Evolutionary conservation across 352 stramenopile species (phyloP), one percentile per base, ranked within the genome.

Genomic region (Phytophthora macrochlamydospora): DNA sequence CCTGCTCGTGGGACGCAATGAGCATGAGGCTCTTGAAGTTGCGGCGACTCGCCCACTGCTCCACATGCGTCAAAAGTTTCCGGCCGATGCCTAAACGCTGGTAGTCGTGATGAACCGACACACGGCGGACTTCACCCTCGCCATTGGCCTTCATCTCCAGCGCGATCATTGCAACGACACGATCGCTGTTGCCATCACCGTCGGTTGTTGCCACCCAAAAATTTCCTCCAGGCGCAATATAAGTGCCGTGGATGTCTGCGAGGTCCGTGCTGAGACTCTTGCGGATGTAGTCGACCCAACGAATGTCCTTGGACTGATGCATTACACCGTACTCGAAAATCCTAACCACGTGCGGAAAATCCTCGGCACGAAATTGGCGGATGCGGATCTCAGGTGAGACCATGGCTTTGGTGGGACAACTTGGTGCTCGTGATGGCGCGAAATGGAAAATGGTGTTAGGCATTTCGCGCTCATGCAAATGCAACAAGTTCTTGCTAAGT

Each of bases 161-260:
- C 18, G 18, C 18, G 18, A 24, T 24, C 18, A 24, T 24, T 24
- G 18, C 18, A 24, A 24, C 18, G 18, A 24, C 18, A 24, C 18
- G 18, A 0, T 24, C 18, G 18, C 18, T 24, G 18, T 24, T 24
- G 18, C 0, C 18, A 24, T 24, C 18, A 24, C 18, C 18, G 18
- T 24, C 18, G 18, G 18, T 24, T 24, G 18, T 24, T 24, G 18
- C 18, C 35, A 73, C 69, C 69, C 69, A 76, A 35, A 76, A 76
- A 42, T 76, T 68, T 24, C 18, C 69, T 9, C 69, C 69, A 2
- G 30, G 35, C 24, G 14, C 13, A 12, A 68, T 45, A 61, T 67
- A 76, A 5, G 40, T 12, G n/a, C 56, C 45, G 5, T 65, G 35
- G 14, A 76, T 73, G 38, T 71, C 56, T 0, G 59, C 59, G 31